Percentiles rank a stretch among this genome's conserved stretches.
These are phyloP conservation scores for Fibroporia radiculosa DNA, from an alignment of 768 basidiomycete species.

Conservation along the genomic window DNA sequence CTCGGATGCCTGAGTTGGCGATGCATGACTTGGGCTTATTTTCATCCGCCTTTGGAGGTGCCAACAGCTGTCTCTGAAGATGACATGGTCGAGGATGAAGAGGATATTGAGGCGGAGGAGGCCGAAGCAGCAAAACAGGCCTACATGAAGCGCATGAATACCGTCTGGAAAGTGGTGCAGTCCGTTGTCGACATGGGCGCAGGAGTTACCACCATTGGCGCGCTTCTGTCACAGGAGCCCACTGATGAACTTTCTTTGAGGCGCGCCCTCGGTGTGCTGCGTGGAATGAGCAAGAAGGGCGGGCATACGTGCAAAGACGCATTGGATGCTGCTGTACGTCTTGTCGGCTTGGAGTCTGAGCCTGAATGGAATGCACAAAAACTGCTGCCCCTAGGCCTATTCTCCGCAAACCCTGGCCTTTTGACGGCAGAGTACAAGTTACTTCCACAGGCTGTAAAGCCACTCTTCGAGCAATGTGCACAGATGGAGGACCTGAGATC, in stretches of 20 bases:
- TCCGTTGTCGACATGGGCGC: conserved; percentile 51
- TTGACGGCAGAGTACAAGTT: conserved; percentile 44
- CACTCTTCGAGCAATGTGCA: conserved; percentile 47
- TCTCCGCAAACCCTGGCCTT: conserved; percentile 49
- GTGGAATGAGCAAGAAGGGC: conserved; percentile 49
- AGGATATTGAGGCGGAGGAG: conserved; percentile 19
- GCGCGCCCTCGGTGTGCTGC: conserved; percentile 42
- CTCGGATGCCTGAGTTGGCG: conserved; percentile 63
- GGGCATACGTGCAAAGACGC: conserved; percentile 46
- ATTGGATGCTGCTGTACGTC: conserved; percentile 37
- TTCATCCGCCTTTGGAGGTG: conserved; percentile 42
- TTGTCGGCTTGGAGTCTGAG: conserved; percentile 4
- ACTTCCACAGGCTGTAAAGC: conserved; percentile 39
- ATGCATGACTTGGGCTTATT: conserved; percentile 54
- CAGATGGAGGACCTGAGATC: conserved; percentile 45
- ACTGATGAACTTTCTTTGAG: conserved; percentile 33
- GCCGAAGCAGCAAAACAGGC: conserved; percentile 2
- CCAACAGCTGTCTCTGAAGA: conserved; percentile 19
- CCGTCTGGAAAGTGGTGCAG: conserved; percentile 39
- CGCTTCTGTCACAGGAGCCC: conserved; percentile 32
- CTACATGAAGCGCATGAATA: conserved; percentile 8
- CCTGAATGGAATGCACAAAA: conserved; percentile 39
- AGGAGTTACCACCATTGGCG: conserved; percentile 49
- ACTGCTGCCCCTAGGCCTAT: conserved; percentile 44
- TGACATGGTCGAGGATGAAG: conserved; percentile 20